Percentiles rank a stretch among this genome's conserved stretches.
phyloP scores from a whole-genome alignment of 331 rosid genomes.

The Malus hybrid region DNA sequence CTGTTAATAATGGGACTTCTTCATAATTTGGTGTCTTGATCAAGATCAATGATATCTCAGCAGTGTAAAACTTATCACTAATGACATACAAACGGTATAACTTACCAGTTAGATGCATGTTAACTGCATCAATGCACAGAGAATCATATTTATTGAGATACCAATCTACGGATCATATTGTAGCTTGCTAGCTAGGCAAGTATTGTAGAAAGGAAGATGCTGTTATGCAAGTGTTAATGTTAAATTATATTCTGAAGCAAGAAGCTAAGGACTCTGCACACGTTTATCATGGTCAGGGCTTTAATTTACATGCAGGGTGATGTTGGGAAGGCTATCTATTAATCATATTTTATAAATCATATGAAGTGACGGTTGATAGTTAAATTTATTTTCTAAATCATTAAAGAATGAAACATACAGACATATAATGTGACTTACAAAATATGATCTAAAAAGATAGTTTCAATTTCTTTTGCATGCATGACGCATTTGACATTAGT shows the following conservation, averaged over 20 bases:
- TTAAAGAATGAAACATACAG: no score
- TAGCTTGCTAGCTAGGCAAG: neutral
- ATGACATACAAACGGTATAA: neutral
- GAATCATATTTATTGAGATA: neutral
- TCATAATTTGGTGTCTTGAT: neutral
- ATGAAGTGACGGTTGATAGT: no score
- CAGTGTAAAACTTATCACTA: neutral
- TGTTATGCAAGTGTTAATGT: neutral
- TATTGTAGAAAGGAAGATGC: neutral
- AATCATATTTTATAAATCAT: no score
- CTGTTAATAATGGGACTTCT: conserved; percentile 29
- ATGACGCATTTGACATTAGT: neutral
- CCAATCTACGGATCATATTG: neutral
- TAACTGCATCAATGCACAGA: neutral
- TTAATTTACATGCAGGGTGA: neutral
- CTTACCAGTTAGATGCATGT: neutral
- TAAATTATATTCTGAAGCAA: neutral
- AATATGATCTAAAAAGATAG: no score
- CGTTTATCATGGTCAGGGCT: neutral
- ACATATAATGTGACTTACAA: no score
- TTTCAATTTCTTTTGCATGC: neutral
- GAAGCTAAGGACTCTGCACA: neutral
- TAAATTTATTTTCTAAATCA: no score
- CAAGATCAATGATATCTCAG: conserved; percentile 1
- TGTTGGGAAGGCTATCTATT: no score